Evolutionary conservation across 169 alveolate species (phyloP).

Genomic region (Plasmodium reichenowi): DNA sequence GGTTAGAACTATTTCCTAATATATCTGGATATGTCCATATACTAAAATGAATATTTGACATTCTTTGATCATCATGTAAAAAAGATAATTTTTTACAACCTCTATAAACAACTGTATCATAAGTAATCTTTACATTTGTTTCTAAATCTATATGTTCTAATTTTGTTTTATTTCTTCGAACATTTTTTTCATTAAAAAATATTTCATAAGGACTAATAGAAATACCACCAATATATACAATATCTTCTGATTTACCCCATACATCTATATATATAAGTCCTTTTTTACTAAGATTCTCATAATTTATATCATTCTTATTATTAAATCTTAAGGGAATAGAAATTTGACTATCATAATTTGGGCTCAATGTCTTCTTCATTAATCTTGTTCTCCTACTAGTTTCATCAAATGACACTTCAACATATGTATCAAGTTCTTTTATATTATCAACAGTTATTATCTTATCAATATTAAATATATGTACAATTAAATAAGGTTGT

Average conservation of each 20-base stretch:
- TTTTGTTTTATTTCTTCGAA: constrained; percentile 39
- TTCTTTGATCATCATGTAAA: constrained; percentile 54
- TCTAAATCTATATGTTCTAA: constrained; percentile 70
- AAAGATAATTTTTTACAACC: constrained; percentile 62
- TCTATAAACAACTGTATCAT: constrained; percentile 59
- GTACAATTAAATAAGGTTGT: constrained; percentile 76
- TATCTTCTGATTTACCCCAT: constrained; percentile 83
- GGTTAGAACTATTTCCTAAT: constrained; percentile 3
- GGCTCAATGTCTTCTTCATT: constrained; percentile 78
- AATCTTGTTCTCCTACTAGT: constrained; percentile 78
- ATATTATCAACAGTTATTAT: constrained; percentile 77
- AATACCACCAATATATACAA: constrained; percentile 80
- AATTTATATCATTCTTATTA: constrained; percentile 64
- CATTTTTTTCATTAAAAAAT: constrained; percentile 80
- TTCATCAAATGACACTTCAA: constrained; percentile 81
- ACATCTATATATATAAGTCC: constrained; percentile 80
- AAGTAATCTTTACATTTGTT: constrained; percentile 50
- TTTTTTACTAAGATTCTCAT: constrained; percentile 69
- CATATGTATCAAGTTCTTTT: constrained; percentile 79
- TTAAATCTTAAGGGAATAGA: constrained; percentile 77
- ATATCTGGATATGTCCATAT: constrained; percentile 73
- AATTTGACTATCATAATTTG: constrained; percentile 81
- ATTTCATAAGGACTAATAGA: constrained; percentile 79
- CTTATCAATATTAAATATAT: constrained; percentile 79
- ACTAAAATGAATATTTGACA: constrained; percentile 56